A percentile compares a stretch with the other conserved stretches of the same genome.
These are phyloP conservation scores for Mrakiaceae sp. DNA, from an alignment of 1,284 basidiomycete genomes.

Conservation along the genomic window DNA sequence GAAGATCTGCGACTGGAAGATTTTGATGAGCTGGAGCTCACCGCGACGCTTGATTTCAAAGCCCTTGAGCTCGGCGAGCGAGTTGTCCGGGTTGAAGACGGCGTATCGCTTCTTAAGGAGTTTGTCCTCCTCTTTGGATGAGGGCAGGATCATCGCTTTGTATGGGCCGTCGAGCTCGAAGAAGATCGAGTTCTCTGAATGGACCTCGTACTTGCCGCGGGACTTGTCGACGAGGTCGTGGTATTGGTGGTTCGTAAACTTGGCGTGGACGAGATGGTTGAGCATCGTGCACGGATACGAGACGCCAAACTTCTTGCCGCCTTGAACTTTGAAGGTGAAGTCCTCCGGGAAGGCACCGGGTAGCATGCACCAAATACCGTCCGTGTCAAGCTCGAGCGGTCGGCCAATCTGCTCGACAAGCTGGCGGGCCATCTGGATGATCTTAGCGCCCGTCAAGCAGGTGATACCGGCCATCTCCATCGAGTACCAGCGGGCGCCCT, in stretches of 20 bases:
- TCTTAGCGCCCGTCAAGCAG: constrained; percentile 94
- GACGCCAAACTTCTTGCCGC: constrained; percentile 77
- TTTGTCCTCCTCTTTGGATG: constrained; percentile 99
- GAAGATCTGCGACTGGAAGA: constrained; percentile 98
- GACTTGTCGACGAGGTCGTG: constrained; percentile 74
- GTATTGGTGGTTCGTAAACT: constrained; percentile 97
- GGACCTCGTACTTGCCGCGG: constrained; percentile 72
- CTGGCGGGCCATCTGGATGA: constrained; percentile 99
- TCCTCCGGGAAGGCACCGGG: constrained; percentile 96
- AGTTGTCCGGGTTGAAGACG: constrained; percentile 98
- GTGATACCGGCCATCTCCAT: constrained; percentile 99
- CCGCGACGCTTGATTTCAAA: constrained; percentile 98
- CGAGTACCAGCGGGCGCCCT: constrained; percentile 98
- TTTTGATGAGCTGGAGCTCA: constrained; percentile 98
- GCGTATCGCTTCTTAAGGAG: constrained; percentile 98
- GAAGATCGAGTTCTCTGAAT: constrained; percentile 99
- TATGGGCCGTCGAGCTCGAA: constrained; percentile 99
- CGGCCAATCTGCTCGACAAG: constrained; percentile 95
- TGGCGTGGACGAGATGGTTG: constrained; percentile 90
- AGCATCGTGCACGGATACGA: constrained; percentile 99
- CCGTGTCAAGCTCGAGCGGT: constrained; percentile 94
- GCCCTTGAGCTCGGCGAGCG: constrained; percentile 92
- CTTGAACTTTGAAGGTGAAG: constrained; percentile 84
- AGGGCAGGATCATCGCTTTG: constrained; percentile 97
- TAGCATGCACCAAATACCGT: constrained; percentile 99